A percentile compares a stretch with the other conserved stretches of the same genome.
phyloP scores from a whole-genome alignment of 148 eudicot genomes.

The Mesembryanthemum crystallinum region DNA sequence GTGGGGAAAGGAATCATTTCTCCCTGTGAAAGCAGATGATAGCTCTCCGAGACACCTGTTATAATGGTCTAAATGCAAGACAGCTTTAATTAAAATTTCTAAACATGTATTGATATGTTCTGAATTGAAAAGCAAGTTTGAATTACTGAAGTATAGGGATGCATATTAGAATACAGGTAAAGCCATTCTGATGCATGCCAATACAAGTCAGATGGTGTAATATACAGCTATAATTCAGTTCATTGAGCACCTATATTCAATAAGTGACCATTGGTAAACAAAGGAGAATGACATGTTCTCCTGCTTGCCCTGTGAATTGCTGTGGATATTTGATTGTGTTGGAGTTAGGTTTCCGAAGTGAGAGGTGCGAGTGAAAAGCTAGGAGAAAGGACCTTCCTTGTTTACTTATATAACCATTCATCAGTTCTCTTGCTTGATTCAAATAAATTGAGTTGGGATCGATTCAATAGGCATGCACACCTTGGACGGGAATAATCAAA shows the following conservation, averaged over 20 bases:
- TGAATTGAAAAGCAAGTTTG: background rate
- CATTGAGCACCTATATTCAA: background rate
- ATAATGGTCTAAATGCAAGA: background rate
- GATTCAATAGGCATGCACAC: background rate
- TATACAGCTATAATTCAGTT: background rate
- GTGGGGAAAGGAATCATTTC: background rate
- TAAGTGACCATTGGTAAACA: background rate
- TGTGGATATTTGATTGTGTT: background rate
- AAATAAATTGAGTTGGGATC: background rate
- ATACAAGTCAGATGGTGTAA: background rate
- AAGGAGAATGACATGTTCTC: background rate
- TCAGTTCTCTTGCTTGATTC: background rate
- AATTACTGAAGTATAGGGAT: background rate
- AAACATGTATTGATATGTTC: background rate
- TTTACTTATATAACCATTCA: background rate
- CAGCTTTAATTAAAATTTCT: background rate
- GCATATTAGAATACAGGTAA: background rate
- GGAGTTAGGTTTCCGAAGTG: background rate
- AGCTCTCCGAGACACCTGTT: background rate
- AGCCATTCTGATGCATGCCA: background rate
- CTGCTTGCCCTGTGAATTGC: background rate
- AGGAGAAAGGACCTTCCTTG: too few species aligned
- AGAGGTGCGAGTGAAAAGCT: background rate
- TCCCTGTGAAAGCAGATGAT: background rate
- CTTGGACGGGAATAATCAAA: background rate